Evolutionary conservation across 805 yeast species (phyloP), one percentile per base, ranked within the genome.

Genomic region (Nakazawaea wyomingensis): DNA sequence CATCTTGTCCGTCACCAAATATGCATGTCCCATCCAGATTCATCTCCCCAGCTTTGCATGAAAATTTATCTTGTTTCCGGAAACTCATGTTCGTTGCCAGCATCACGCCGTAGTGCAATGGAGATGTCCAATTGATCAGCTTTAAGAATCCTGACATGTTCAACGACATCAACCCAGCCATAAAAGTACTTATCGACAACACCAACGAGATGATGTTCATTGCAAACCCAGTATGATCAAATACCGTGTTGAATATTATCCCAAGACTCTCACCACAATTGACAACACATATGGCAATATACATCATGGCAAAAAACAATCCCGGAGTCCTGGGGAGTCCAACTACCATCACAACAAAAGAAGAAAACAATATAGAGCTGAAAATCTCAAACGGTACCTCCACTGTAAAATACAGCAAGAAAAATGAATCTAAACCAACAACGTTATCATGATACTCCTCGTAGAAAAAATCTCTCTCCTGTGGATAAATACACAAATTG

Each of bases 181-280:
- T 84, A 51, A 84, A 77, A 4, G 84, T 76, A 5, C 91, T 93
- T 39, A 86, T 63, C 2, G 87, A 76, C 41, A 85, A 64, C 22
- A 84, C 57, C 7, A 79, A 71, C 0, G 90, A 75, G 28, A 88
- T 78, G 3, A 85, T 62, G 56, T 84, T 85, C 14, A 85, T 80
- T 0, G 93, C 95, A 54, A 87, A 76, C 0, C 96, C 96, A 26
- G 87, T 74, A 53, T 87, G 88, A 37, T 68, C 63, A 53, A 88
- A 81, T 1, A 83, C 51, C 4, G 90, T 80, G 54, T 85, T 86
- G 45, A 88, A 83, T 39, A 85, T 71, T 5, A 88, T 84, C 0
- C 96, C 96, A 26, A 88, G 65, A 5, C 91, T 81, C 57, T 88
- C 96, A 28, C 96, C 96, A 47, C 89, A 80, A 49, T 80, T 78